Conservation (phyloP, 495 filamentous ascomycete species). For the Daldinia concentrica region DNA sequence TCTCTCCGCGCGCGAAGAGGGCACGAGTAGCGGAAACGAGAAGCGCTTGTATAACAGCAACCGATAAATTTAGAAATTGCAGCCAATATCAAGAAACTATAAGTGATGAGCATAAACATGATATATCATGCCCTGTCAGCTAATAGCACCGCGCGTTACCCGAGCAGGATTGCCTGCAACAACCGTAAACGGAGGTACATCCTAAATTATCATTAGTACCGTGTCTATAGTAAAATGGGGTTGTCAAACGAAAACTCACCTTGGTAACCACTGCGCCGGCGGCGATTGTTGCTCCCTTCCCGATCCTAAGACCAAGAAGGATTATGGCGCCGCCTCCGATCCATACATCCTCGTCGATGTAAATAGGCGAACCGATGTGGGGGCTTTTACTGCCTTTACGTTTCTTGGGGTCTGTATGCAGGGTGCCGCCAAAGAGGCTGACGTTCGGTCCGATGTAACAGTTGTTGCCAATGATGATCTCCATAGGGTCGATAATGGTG, state of each 20-base stretch:
- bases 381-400: constrained; percentile 78
- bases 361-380: constrained; percentile 75
- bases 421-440: constrained; percentile 80
- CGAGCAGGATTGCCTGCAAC: constrained; percentile 71
- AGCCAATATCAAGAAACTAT: background rate
- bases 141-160: constrained; percentile 62
- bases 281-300: constrained; percentile 80
- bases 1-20: background rate
- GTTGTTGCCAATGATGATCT: constrained; percentile 78
- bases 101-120: constrained; percentile 9
- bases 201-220: constrained; percentile 37
- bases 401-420: constrained; percentile 77
- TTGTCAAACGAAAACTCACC: constrained; percentile 57
- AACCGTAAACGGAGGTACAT: constrained; percentile 69
- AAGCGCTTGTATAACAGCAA: background rate
- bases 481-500: constrained; percentile 80
- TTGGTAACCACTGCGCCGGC: constrained; percentile 90
- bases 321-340: constrained; percentile 85
- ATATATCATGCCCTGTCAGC: constrained; percentile 25
- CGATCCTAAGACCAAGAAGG: constrained; percentile 81
- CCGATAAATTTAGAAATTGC: constrained; percentile 33
- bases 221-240: background rate
- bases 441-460: constrained; percentile 88
- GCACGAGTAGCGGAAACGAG: background rate
- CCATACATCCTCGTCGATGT: constrained; percentile 89